Evolutionary conservation across 441 rosid genomes (phyloP).

Genomic region (Syzygium syzygioides): DNA sequence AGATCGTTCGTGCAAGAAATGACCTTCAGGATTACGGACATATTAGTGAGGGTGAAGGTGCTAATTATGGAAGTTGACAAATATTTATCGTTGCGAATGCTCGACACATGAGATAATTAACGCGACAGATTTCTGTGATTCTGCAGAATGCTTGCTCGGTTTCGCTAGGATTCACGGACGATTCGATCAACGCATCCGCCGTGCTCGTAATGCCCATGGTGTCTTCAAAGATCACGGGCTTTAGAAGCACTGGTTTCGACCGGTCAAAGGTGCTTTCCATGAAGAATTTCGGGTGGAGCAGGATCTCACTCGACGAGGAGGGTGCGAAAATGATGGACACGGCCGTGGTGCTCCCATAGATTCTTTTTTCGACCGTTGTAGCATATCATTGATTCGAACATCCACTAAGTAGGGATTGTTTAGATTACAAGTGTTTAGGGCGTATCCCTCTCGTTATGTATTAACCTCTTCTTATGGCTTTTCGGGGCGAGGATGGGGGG

Average conservation of each 20-base stretch:
- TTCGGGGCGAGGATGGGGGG: not conserved
- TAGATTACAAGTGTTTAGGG: not conserved
- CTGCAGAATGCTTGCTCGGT: slow-evolving; percentile 67
- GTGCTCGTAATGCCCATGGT: slow-evolving; percentile 96
- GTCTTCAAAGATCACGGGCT: slow-evolving; percentile 87
- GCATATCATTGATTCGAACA: not conserved
- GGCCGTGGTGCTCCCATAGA: not conserved
- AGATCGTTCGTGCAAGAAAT: slow-evolving; percentile 55
- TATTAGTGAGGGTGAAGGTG: slow-evolving; percentile 80
- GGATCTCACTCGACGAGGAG: slow-evolving; percentile 46
- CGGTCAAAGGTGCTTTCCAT: slow-evolving; percentile 58
- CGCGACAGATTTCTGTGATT: not conserved
- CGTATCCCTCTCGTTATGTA: not conserved
- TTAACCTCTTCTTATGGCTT: not conserved
- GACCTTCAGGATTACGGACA: slow-evolving; percentile 40
- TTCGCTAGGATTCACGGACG: slow-evolving; percentile 82
- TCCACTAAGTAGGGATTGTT: not conserved
- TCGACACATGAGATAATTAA: not conserved
- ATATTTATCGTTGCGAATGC: not conserved
- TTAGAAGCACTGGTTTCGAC: slow-evolving; percentile 67
- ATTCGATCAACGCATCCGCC: slow-evolving; percentile 90
- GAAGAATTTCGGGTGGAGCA: slow-evolving; percentile 69
- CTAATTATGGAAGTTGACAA: not conserved
- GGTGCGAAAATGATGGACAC: slow-evolving; percentile 30
- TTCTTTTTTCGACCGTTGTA: not conserved